Base-by-base conservation (phyloP, 352 stramenopile species). In the Globisporangium echinulatum region DNA sequence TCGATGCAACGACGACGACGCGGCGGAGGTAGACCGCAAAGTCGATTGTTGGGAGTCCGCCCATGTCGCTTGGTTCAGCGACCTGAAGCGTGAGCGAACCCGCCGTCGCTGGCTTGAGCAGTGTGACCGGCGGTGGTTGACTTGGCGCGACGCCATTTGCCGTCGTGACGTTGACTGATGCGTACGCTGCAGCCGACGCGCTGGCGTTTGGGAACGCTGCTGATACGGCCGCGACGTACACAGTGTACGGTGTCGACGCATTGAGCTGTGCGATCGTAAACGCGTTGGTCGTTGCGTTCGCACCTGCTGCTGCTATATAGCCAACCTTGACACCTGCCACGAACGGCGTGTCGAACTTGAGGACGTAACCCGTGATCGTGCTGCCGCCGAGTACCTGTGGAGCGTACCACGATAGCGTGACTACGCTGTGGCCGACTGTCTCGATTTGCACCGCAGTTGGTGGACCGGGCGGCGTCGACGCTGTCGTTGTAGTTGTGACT, bases 81-180 rank as follows among this genome's bases (percentile, higher is more conserved):
- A 87, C 63, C n/a, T 59, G 56, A 39, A 89, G 59, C 25, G 57
- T 61, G 7, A 89, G 51, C 13, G 73, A 62, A 6, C 79, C 79
- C 13, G 61, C 71, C 7, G 62, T 62, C 48, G 61, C 65, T 4
- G 69, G 62, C 1, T 62, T 62, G 8, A 70, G 49, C 19, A 70
- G 40, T 33, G 43, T 66, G 13, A 71, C 62, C 7, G 48, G 40
- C 13, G 58, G 57, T 13, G 71, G 58, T 15, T 48, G 48, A 0
- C 43, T 50, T 5, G 75, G 76, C 4, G 62, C 7, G 2, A 56
- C 58, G 14, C 71, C 66, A 46, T 49, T 44, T 9, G 59, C 47
- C 1, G 76, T 87, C 11, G 7, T 40, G 9, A 65, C 54, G 7
- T 19, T 62, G 13, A 78, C 38, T 3, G 61, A 49, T 2, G 67